A percentile compares a stretch with the other conserved stretches of the same genome.
Evolutionary conservation across 495 filamentous ascomycete species (phyloP).

Genomic region (Saxophila tyrrhenica): DNA sequence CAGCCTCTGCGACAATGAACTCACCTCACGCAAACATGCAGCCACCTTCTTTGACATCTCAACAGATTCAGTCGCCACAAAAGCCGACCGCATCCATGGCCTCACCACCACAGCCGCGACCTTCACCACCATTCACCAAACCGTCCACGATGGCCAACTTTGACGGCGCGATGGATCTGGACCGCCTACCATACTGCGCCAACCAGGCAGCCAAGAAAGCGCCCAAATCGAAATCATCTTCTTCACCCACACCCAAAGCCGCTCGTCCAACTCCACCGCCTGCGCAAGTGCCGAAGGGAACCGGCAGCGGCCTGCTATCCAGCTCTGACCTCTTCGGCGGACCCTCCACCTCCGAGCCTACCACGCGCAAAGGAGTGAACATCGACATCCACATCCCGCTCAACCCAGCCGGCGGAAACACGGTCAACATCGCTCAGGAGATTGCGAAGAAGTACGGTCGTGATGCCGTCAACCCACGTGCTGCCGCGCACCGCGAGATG

Average conservation of each 20-base stretch:
- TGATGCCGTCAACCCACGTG: conserved; percentile 79
- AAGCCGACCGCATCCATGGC: not conserved
- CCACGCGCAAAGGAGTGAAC: conserved; percentile 54
- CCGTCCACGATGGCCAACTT: not conserved
- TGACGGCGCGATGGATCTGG: conserved; percentile 17
- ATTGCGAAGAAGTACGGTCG: conserved; percentile 91
- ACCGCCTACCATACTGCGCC: conserved; percentile 1
- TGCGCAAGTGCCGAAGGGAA: conserved; percentile 35
- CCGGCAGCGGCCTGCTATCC: conserved; percentile 57
- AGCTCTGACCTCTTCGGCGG: conserved; percentile 48
- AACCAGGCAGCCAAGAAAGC: not conserved
- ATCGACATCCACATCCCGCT: conserved; percentile 77
- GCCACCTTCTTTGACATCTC: not conserved
- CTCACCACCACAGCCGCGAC: conserved; percentile 2
- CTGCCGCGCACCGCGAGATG: conserved; percentile 73
- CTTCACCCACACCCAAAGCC: conserved; percentile 48
- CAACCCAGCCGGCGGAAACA: conserved; percentile 68
- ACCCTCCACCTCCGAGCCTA: conserved; percentile 29
- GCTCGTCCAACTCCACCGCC: conserved; percentile 41
- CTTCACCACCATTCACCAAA: not conserved
- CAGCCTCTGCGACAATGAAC: conserved; percentile 20
- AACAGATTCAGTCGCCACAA: conserved; percentile 1
- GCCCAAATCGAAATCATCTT: conserved; percentile 34
- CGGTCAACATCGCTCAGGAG: conserved; percentile 88
- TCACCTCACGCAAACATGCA: conserved; percentile 15